Conservation (phyloP, 73 alveolate species). For the Stentor roeselii region DNA sequence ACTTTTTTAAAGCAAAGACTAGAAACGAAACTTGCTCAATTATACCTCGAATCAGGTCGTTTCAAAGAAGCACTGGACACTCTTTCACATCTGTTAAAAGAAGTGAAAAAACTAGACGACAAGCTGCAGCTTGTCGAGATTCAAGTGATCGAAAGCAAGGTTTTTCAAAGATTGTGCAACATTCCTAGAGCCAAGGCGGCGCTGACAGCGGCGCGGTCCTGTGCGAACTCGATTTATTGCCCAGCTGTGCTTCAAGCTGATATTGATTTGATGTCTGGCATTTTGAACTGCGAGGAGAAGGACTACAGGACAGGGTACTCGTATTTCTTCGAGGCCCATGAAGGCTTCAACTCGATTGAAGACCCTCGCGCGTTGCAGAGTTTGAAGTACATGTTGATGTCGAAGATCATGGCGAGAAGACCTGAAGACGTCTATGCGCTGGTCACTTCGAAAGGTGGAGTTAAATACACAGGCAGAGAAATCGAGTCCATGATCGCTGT, state of each 20-base stretch:
- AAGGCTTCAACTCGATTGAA: slow-evolving; percentile 56
- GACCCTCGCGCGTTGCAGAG: slow-evolving; percentile 50
- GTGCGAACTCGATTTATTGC: slow-evolving; percentile 68
- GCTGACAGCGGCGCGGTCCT: slow-evolving; percentile 75
- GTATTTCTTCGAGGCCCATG: slow-evolving; percentile 81
- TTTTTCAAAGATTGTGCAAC: slow-evolving; percentile 46
- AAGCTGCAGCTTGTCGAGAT: slow-evolving; percentile 53
- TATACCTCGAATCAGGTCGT: slow-evolving; percentile 32
- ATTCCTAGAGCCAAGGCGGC: slow-evolving; percentile 69
- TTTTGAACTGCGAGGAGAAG: slow-evolving; percentile 75
- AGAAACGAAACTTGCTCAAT: slow-evolving; percentile 55
- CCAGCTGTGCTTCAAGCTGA: slow-evolving; percentile 80
- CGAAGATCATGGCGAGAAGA: slow-evolving; percentile 73
- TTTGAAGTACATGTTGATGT: slow-evolving; percentile 71
- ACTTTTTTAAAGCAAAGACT: slow-evolving; percentile 56
- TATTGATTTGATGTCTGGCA: slow-evolving; percentile 80
- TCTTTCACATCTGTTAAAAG: slow-evolving; percentile 32
- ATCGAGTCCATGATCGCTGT: slow-evolving; percentile 79
- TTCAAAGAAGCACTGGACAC: slow-evolving; percentile 43
- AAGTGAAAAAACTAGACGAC: slow-evolving; percentile 58
- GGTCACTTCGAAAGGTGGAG: slow-evolving; percentile 40
- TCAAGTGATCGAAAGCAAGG: slow-evolving; percentile 51
- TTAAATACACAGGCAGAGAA: slow-evolving; percentile 64
- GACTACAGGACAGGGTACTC: slow-evolving; percentile 84
- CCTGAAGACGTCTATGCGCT: slow-evolving; percentile 70